Conservation (phyloP, 2,329 filamentous ascomycete species). For the Trichoderma guizhouense region DNA sequence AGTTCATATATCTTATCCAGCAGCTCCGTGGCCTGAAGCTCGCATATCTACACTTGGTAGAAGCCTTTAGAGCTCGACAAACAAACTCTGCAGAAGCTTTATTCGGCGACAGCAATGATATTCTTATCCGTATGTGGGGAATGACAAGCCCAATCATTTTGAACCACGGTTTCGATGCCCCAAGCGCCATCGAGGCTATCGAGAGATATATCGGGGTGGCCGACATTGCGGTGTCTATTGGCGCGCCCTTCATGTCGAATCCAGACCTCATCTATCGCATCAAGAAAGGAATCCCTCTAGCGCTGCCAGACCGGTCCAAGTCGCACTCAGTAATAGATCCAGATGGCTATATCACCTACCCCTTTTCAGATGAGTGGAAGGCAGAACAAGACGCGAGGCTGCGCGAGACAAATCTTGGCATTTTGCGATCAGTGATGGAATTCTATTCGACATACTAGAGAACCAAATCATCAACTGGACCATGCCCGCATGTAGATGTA, state of each 20-base stretch:
- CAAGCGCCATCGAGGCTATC: neutral
- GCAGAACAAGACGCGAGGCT: neutral
- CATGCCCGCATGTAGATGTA: neutral
- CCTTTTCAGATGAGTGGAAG: neutral
- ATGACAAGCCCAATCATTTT: neutral
- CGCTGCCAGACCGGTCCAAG: neutral
- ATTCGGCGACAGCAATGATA: neutral
- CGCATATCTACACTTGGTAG: neutral
- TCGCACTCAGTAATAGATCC: neutral
- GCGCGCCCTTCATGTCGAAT: neutral
- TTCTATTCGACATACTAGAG: neutral
- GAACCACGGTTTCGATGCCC: neutral
- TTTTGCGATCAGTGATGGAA: neutral
- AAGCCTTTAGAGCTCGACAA: neutral
- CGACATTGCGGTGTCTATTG: neutral
- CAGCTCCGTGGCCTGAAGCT: neutral
- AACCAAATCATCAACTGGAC: neutral
- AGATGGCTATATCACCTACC: neutral
- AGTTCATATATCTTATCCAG: neutral
- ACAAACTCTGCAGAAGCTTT: neutral
- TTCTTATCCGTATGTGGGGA: neutral
- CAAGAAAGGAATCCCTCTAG: neutral
- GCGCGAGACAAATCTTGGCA: neutral
- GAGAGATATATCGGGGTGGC: neutral
- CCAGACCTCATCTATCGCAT: neutral